Evolutionary conservation across 1,284 basidiomycete genomes (phyloP).

Genomic region (Rhodotorula sp.): DNA sequence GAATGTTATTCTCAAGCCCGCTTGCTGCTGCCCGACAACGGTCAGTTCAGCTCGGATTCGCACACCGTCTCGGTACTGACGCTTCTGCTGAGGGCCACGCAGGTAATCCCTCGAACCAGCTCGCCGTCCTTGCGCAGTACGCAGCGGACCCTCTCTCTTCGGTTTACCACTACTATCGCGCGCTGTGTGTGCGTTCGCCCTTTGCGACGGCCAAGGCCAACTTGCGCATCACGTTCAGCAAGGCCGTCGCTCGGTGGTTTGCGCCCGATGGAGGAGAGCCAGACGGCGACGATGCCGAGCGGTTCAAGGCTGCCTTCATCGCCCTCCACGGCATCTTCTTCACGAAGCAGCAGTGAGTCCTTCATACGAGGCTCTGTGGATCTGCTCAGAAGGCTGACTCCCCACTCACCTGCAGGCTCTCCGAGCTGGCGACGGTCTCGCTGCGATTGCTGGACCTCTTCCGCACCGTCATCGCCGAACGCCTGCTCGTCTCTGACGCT

Average conservation of each 20-base stretch:
- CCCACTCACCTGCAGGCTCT: constrained; percentile 5
- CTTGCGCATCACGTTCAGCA: constrained; percentile 67
- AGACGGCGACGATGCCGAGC: constrained; percentile 33
- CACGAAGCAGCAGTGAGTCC: constrained; percentile 25
- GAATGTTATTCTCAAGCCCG: constrained; percentile 81
- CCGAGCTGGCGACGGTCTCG: constrained; percentile 18
- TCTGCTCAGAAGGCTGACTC: neutral
- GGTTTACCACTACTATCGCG: constrained; percentile 84
- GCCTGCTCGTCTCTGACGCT: constrained; percentile 69
- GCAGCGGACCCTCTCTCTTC: constrained; percentile 75
- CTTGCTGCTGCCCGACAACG: constrained; percentile 67
- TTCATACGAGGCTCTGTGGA: accelerated
- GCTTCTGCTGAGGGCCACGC: constrained; percentile 38
- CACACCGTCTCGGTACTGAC: neutral
- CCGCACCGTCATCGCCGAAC: constrained; percentile 49
- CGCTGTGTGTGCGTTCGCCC: constrained; percentile 77
- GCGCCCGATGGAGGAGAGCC: constrained; percentile 45
- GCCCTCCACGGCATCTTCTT: constrained; percentile 27
- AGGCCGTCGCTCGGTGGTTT: constrained; percentile 53
- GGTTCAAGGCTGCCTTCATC: constrained; percentile 30
- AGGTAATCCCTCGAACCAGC: constrained; percentile 90
- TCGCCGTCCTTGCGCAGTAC: constrained; percentile 87
- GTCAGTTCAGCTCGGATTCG: constrained; percentile 44
- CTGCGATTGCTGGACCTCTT: constrained; percentile 15
- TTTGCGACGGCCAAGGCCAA: constrained; percentile 88